Base-by-base conservation (phyloP, 345 rosid species). In the Raphanus raphanistrum region DNA sequence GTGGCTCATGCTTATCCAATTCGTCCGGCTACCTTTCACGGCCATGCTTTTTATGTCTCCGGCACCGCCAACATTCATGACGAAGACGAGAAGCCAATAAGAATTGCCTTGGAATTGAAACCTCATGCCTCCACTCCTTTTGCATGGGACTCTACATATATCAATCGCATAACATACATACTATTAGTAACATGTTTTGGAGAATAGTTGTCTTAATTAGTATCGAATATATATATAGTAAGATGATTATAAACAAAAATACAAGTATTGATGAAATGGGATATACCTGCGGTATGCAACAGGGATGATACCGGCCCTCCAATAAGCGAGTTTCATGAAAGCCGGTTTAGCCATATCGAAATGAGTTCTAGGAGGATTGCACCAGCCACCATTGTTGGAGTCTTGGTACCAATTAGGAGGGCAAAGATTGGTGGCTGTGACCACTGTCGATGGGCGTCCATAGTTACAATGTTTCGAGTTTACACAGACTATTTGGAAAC, bases 1-100 rank as follows among this genome's bases (percentile, higher is more conserved):
- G 55, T 94, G 97, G 84, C 90, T 89, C 98, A 91, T 94, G 80
- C 81, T 79, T 6, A 94, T 89, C 96, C 96, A 94, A 21, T 86
- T 85, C 1, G 98, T 89, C 57, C 31, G 82, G 83, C 86, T 89
- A 38, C 98, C 97, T 78, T 88, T 90, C 75, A 90, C 97, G 63
- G 77, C 81, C 71, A 93, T 77, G 68, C 86, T 69, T 16, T 36
- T 60, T 4, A 93, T 83, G 5, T 93, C 93, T 36, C 98, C 97
- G 3, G 89, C 83, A 31, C 94, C 97, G 0, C 85, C 97, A 0
- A 90, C 97, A 48, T 93, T 93, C 84, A 76, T 75, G 27, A 93
- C 86, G 1, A 60, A 70, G 1, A 89, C 79, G 71, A 85, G 82
- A 54, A 86, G 87, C 88, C 88, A 92, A 67, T 85, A 90, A 7